These are phyloP conservation scores for Heritiera littoralis DNA, from an alignment of 345 rosid genomes.

Conservation along the genomic window DNA sequence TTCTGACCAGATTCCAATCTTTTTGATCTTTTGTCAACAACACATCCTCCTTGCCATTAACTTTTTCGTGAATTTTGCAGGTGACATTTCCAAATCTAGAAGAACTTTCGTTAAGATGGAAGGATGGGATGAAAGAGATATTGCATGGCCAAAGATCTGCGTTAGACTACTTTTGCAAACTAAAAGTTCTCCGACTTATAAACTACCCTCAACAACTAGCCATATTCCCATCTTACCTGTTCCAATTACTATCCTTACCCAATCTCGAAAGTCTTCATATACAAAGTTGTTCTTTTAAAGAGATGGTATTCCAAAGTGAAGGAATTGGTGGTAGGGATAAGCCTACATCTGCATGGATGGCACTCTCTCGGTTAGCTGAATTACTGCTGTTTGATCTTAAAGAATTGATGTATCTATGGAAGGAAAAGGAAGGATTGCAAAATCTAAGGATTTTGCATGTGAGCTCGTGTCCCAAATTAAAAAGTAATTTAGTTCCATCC, in stretches of 20 bases:
- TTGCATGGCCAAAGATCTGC: neutral
- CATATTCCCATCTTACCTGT: constrained; percentile 3
- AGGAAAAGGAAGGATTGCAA: neutral
- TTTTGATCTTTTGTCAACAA: too few relatives aligned
- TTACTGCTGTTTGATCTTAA: neutral
- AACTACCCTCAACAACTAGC: neutral
- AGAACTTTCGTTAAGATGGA: neutral
- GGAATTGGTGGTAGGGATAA: neutral
- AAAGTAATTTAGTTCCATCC: neutral
- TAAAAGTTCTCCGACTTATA: neutral
- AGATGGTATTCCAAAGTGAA: neutral
- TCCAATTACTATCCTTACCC: neutral
- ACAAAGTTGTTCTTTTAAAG: fast-evolving
- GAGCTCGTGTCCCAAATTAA: neutral
- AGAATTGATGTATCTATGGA: neutral
- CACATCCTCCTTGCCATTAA: neutral
- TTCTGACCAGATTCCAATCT: too few relatives aligned
- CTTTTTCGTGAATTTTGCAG: neutral
- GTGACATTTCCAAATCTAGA: neutral
- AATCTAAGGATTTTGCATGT: neutral
- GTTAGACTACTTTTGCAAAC: neutral
- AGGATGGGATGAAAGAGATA: constrained; percentile 1
- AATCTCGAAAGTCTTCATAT: neutral
- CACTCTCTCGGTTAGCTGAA: neutral
- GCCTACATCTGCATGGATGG: neutral